Conservation (phyloP, 495 filamentous ascomycete genomes). For the Ramalina intermedia region DNA sequence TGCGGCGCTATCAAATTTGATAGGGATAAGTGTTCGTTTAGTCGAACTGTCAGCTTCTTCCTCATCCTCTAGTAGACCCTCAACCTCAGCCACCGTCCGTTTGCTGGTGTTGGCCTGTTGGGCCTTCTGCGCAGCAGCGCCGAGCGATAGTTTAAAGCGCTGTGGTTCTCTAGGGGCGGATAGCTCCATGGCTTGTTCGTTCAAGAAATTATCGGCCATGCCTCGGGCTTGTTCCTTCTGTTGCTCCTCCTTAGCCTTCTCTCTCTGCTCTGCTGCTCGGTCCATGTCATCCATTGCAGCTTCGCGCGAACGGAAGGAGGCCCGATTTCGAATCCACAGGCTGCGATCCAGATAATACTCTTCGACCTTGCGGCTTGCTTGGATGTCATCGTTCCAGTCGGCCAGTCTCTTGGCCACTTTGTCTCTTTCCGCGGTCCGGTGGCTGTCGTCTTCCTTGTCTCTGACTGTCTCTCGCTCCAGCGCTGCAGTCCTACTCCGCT, state of each 20-base stretch:
- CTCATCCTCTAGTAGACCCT: constrained; percentile 86
- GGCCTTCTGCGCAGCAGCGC: constrained; percentile 70
- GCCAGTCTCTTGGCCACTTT: constrained; percentile 57
- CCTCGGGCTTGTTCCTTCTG: constrained; percentile 67
- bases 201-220: constrained; percentile 88
- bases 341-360: constrained; percentile 79
- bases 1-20: constrained; percentile 73
- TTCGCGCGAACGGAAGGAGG: constrained; percentile 56
- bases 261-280: constrained; percentile 60
- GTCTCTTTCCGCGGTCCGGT: constrained; percentile 43
- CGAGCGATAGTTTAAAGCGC: constrained; percentile 87
- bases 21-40: constrained; percentile 74
- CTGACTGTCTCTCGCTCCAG: constrained; percentile 68
- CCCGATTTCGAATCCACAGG: constrained; percentile 72
- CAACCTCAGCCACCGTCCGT: constrained; percentile 82
- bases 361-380: constrained; percentile 54
- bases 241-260: constrained; percentile 50
- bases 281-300: constrained; percentile 65
- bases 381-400: constrained; percentile 82
- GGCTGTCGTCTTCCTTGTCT: constrained; percentile 54
- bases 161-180: constrained; percentile 60
- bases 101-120: constrained; percentile 52
- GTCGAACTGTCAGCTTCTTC: constrained; percentile 59
- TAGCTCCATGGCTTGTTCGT: constrained; percentile 75
- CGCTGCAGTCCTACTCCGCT: constrained; percentile 68